phyloP scores from a whole-genome alignment of 2,329 filamentous ascomycete species.

The Pestalotiopsis sp. region DNA sequence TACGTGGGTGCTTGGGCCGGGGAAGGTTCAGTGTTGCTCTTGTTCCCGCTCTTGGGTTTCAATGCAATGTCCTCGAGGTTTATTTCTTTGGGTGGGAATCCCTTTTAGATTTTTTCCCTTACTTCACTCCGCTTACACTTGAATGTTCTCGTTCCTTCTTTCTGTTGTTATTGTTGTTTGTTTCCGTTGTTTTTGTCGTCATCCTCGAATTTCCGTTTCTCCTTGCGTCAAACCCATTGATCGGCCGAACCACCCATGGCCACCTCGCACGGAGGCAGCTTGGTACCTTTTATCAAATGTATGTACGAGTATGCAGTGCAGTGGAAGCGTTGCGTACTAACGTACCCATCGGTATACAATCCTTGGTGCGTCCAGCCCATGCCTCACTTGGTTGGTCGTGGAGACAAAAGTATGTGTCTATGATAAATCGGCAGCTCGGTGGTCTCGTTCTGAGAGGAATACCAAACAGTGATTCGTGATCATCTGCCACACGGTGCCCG shows the following conservation, averaged over 20 bases:
- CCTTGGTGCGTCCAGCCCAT: neutral
- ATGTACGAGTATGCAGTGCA: neutral
- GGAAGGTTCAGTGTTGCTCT: conserved; percentile 9
- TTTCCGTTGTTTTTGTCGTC: too few species aligned
- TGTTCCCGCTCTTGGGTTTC: conserved; percentile 3
- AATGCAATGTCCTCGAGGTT: neutral
- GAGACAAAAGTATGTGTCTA: too few species aligned
- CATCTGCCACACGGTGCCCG: neutral
- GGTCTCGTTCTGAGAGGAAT: neutral
- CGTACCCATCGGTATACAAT: neutral
- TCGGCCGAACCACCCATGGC: too few species aligned
- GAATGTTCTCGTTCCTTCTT: neutral
- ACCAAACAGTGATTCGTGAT: neutral
- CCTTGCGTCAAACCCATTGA: too few species aligned
- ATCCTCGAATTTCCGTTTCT: too few species aligned
- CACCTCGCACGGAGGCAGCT: too few species aligned
- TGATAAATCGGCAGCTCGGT: too few species aligned
- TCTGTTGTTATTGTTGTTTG: too few species aligned
- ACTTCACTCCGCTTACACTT: neutral
- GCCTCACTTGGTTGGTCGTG: neutral
- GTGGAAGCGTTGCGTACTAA: neutral
- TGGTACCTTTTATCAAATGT: too few species aligned
- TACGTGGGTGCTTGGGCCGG: neutral
- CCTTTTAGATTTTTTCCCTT: neutral
- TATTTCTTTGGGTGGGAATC: neutral